phyloP scores from a whole-genome alignment of 371 early-diverging fungal species.

The Apophysomyces elegans region DNA sequence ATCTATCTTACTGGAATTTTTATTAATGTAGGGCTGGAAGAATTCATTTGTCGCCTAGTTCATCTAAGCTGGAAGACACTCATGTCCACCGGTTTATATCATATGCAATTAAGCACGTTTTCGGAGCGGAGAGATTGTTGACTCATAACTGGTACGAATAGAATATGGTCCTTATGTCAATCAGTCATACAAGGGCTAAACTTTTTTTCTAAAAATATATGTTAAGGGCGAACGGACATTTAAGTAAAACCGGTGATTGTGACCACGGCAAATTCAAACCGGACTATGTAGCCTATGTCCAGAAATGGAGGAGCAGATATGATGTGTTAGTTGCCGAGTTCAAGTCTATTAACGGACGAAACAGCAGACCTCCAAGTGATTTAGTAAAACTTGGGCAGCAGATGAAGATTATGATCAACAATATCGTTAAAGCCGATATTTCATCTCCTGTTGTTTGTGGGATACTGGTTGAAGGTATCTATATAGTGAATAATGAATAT shows the following conservation, averaged over 20 bases:
- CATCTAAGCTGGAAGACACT: not conserved
- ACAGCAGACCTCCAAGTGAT: not conserved
- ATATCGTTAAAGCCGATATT: not conserved
- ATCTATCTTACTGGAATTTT: not conserved
- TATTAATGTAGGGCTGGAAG: not conserved
- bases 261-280: constrained; percentile 1
- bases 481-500: not conserved
- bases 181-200: not conserved
- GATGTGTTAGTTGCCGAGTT: constrained; percentile 4
- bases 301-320: constrained; percentile 1
- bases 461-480: not conserved
- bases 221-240: not conserved
- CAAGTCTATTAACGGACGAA: constrained; percentile 2
- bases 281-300: not conserved
- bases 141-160: not conserved
- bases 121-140: not conserved
- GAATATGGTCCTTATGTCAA: not conserved
- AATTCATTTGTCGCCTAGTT: not conserved
- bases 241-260: constrained; percentile 1
- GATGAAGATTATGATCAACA: constrained; percentile 3
- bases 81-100: not conserved
- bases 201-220: not conserved
- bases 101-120: not conserved
- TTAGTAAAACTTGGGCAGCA: constrained; percentile 7
- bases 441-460: constrained; percentile 5